These are phyloP conservation scores for Ensete glaucum DNA, from an alignment of 176 grass and related monocot genomes.

Conservation along the genomic window DNA sequence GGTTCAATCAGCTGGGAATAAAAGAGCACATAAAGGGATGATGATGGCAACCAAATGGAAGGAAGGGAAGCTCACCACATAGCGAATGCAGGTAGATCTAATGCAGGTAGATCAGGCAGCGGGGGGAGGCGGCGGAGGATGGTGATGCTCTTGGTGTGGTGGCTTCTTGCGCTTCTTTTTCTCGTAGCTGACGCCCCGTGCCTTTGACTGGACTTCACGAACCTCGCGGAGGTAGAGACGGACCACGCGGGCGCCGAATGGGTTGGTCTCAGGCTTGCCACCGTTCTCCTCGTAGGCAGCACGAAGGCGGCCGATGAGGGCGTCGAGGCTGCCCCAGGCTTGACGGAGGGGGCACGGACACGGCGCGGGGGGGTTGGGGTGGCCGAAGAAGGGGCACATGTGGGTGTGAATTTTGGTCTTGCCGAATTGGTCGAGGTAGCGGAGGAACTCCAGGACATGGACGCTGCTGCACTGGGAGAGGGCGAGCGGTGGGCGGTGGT, in stretches of 20 bases:
- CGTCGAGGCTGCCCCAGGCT: constrained; percentile 12
- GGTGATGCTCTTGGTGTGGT: neutral
- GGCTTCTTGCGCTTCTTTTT: constrained; percentile 14
- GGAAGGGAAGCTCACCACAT: neutral
- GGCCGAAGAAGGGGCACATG: constrained; percentile 10
- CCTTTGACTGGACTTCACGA: constrained; percentile 6
- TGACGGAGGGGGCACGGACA: constrained; percentile 10
- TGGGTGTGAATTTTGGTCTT: constrained; percentile 12
- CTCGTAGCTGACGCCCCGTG: constrained; percentile 3
- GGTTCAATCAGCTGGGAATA: neutral
- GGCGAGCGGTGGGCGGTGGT: constrained; percentile 2
- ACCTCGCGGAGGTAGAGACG: constrained; percentile 5
- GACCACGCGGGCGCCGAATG: constrained; percentile 4
- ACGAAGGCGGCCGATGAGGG: constrained; percentile 3
- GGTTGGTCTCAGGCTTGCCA: constrained; percentile 5
- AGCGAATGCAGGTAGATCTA: neutral
- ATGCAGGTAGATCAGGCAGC: neutral
- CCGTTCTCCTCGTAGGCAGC: constrained; percentile 9
- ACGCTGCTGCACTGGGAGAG: constrained; percentile 7
- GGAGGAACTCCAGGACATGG: constrained; percentile 8
- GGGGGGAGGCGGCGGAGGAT: neutral
- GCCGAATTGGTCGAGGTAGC: constrained; percentile 6
- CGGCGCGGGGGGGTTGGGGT: constrained; percentile 2
- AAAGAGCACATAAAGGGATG: neutral
- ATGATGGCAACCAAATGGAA: neutral